Base-by-base conservation (phyloP, 2,329 filamentous ascomycete genomes). In the Helminthosporium solani region DNA sequence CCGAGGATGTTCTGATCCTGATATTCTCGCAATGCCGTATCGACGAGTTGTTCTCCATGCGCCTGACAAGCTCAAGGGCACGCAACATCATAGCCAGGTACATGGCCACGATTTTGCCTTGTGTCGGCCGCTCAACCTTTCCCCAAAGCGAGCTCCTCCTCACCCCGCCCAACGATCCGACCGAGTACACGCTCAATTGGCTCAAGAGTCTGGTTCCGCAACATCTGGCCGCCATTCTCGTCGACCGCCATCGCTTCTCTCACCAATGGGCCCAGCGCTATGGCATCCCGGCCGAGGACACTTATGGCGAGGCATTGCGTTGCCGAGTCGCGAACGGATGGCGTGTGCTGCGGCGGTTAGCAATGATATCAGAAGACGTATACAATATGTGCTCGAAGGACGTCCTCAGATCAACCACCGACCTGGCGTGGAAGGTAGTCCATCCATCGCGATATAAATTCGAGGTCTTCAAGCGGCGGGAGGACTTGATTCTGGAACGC, bases 1-100 rank as follows among this genome's bases (percentile, higher is more conserved):
- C 62, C 7, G 63, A 65, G 30, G 63, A 68, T 31, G 44, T 68
- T 15, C 60, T 70, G 33, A 61, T 68, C 42, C 30, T 62, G 7
- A 54, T 68, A 15, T 53, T 47, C 38, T 60, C 47, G 7, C 52
- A 58, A 42, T 67, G 61, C 38, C 53, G 54, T 33, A 53, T 69
- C 37, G 63, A 66, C 42, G 57, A 61, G 25, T 45, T 69, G 11
- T 46, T 61, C 5, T 31, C 47, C 3, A 44, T 68, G 27, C 57
- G 56, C 27, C 44, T 61, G 14, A 56, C 59, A 6, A 53, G 45
- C 42, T 47, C 46, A 8, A 58, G 41, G 40, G 50, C 49, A 7
- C 56, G 58, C n/a, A 42, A 52, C 33, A 31, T 67, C 15, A 63
- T 66, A 36, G 40, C 49, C 34, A 49, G 54, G 9, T 65, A 63